phyloP scores from a whole-genome alignment of 2,329 filamentous ascomycete genomes.

The Macrophomina pseudophaseolina region DNA sequence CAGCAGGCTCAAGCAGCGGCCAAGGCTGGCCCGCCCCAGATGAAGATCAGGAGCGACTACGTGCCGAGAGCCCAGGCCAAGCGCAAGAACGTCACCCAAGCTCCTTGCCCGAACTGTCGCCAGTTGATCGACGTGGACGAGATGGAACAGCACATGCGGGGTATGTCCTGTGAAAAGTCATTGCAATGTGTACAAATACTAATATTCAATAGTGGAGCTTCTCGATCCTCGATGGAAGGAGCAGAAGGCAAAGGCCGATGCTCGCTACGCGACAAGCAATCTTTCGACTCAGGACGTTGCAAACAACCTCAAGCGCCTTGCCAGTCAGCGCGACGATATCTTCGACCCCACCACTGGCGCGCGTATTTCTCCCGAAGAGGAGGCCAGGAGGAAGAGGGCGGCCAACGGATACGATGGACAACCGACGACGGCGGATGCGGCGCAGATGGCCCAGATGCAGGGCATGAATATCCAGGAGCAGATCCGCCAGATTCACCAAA shows the following conservation, averaged over 20 bases:
- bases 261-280: constrained; percentile 83
- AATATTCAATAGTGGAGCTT: constrained; percentile 69
- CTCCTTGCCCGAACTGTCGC: constrained; percentile 90
- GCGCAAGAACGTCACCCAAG: constrained; percentile 68
- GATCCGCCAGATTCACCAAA: constrained; percentile 71
- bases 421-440: constrained; percentile 64
- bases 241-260: constrained; percentile 86
- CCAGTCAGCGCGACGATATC: constrained; percentile 84
- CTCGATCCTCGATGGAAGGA: constrained; percentile 96
- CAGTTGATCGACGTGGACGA: constrained; percentile 87
- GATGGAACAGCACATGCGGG: constrained; percentile 90
- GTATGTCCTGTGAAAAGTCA: constrained; percentile 50
- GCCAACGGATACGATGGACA: constrained; percentile 69
- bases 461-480: constrained; percentile 79
- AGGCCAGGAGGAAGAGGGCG: constrained; percentile 71
- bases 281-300: constrained; percentile 85
- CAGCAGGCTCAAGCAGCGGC: constrained; percentile 81
- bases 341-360: constrained; percentile 77
- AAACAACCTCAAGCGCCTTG: constrained; percentile 93
- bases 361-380: constrained; percentile 73
- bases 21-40: constrained; percentile 68
- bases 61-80: constrained; percentile 81
- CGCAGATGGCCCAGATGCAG: constrained; percentile 58
- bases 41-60: constrained; percentile 94
- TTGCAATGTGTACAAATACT: constrained; percentile 36